Conservation (phyloP, 495 filamentous ascomycete species). For the Talaromyces nanjingensis region DNA sequence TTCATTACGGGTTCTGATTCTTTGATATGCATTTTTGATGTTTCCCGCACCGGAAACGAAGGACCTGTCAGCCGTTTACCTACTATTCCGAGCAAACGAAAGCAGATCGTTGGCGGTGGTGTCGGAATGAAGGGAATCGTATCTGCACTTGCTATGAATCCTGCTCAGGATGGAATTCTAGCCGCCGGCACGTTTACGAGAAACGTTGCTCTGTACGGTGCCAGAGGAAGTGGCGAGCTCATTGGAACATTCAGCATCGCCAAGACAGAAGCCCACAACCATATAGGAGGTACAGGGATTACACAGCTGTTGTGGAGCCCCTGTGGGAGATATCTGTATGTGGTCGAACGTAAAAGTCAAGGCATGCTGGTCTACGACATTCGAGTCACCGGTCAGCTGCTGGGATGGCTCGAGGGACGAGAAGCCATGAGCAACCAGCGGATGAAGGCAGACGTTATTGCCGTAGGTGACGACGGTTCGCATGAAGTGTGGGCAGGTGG, state of each 20-base stretch:
- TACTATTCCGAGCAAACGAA: constrained; percentile 70
- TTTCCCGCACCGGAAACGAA: constrained; percentile 52
- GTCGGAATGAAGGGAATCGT: constrained; percentile 81
- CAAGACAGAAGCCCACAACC: constrained; percentile 29
- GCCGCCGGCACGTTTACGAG: constrained; percentile 80
- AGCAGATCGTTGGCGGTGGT: constrained; percentile 60
- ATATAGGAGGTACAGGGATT: constrained; percentile 60
- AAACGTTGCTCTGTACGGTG: constrained; percentile 69
- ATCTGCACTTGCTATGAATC: constrained; percentile 52
- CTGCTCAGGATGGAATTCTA: constrained; percentile 48
- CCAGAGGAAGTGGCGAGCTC: constrained; percentile 55
- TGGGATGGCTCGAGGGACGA: constrained; percentile 67
- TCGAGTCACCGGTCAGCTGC: constrained; percentile 57
- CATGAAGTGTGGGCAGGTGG: constrained; percentile 83
- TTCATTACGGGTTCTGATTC: constrained; percentile 69
- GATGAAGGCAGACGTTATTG: constrained; percentile 62
- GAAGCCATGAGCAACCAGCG: constrained; percentile 69
- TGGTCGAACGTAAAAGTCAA: constrained; percentile 74
- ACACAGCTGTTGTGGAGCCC: constrained; percentile 73
- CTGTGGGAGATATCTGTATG: constrained; percentile 80
- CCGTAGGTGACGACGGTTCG: constrained; percentile 37
- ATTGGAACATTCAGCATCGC: constrained; percentile 58
- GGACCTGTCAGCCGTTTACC: constrained; percentile 56
- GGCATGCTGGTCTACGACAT: constrained; percentile 80
- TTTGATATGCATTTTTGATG: constrained; percentile 71